Percentiles rank a stretch among this genome's conserved stretches.
phyloP scores from a whole-genome alignment of 139 green algal genomes.

The Chlamydomonas incerta region DNA sequence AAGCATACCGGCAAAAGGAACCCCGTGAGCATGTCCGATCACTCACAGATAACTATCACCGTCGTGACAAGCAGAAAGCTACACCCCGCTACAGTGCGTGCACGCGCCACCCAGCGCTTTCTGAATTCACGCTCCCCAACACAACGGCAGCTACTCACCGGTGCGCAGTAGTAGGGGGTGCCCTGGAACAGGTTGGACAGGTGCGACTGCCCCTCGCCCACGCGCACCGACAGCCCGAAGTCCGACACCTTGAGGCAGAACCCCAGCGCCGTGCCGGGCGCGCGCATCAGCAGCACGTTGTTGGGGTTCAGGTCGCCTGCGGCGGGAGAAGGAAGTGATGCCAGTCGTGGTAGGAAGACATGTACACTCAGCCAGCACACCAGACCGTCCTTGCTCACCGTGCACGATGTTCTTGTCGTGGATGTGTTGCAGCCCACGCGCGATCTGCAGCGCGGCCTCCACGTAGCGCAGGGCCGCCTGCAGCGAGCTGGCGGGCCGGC shows the following conservation, averaged over 20 bases:
- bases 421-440: conserved; percentile 54
- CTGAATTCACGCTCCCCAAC: not conserved
- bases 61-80: no score
- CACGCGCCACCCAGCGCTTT: no score
- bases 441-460: conserved; percentile 41
- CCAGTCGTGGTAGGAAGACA: not conserved
- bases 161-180: conserved; percentile 39
- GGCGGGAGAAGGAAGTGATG: not conserved
- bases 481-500: conserved; percentile 7
- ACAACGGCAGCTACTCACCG: not conserved
- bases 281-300: conserved; percentile 38
- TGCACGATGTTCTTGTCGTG: conserved; percentile 61
- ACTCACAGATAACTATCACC: no score
- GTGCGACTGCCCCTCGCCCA: conserved; percentile 38
- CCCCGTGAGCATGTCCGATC: no score
- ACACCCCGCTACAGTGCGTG: no score
- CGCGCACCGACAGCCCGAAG: conserved; percentile 38
- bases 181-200: conserved; percentile 48
- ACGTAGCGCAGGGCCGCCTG: conserved; percentile 25
- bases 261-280: not conserved
- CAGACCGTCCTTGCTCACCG: not conserved
- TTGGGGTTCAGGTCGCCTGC: conserved; percentile 54
- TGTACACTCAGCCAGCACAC: not conserved
- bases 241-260: conserved; percentile 44
- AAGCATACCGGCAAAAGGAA: no score